Base-by-base conservation (phyloP, 2,329 filamentous ascomycete species). In the Colletotrichum sojae region DNA sequence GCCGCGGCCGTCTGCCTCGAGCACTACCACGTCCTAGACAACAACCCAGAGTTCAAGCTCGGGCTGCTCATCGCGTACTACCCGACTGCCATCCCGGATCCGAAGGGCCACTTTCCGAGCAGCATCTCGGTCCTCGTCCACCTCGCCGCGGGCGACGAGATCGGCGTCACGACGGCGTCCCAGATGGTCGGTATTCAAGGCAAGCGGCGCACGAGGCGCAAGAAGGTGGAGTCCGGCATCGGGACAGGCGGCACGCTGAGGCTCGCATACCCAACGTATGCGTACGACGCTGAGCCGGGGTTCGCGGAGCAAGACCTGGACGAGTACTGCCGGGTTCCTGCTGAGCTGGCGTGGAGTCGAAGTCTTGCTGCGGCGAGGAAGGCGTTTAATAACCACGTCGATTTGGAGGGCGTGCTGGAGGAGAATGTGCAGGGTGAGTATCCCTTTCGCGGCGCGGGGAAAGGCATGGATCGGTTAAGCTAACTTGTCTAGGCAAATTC, bases 281-380 rank as follows among this genome's bases (percentile, higher is more conserved):
- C 78, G 0, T 85, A 85, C 57, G 70, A 80, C 9, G 81, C 87
- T 80, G 81, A 88, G 58, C 80, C 88, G 0, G 92, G 92, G 0
- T 94, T 95, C 71, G 92, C 92, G 0, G 92, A 94, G 78, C 84
- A 86, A 20, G 89, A 93, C 64, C 77, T 92, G 39, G 89, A 92
- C 2, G 88, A 91, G 72, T 94, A 89, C 73, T 86, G 94, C 71
- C 82, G 85, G 10, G 82, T 92, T 3, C 86, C 86, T 0, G 88
- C 91, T 2, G 85, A 87, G n/a, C 75, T 94, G 20, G 91, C 92
- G 0, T 94, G 90, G 86, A 88, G 85, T n/a, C 84, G 92, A 8
- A 90, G 88, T 43, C 75, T 95, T 66, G 83, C 83, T 1, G 79
- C 84, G 0, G 82, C 93, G 43, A 83, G 90, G 48, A 85, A 84